Percentiles rank a stretch among this genome's conserved stretches.
These are phyloP conservation scores for Anaeromyces robustus DNA, from an alignment of 192 early-diverging fungal genomes.

Conservation along the genomic window DNA sequence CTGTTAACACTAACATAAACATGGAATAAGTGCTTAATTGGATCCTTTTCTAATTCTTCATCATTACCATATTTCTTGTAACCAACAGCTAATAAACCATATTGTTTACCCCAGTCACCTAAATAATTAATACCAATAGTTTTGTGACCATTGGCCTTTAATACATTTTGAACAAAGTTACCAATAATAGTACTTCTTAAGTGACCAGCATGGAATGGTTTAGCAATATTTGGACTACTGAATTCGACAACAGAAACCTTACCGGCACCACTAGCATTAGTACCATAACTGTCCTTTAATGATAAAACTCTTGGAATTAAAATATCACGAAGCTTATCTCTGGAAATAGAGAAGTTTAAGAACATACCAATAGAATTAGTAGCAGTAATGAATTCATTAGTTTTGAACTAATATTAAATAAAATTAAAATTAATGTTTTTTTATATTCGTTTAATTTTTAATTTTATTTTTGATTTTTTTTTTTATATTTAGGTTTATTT, in stretches of 20 bases:
- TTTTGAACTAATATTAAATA: conserved; percentile 22
- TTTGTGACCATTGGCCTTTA: conserved; percentile 77
- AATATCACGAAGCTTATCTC: conserved; percentile 25
- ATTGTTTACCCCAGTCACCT: conserved; percentile 99
- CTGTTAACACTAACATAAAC: conserved; percentile 81
- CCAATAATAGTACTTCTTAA: conserved; percentile 96
- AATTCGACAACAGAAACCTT: conserved; percentile 84
- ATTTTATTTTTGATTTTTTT: too few species aligned
- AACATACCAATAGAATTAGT: conserved; percentile 47
- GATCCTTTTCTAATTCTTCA: conserved; percentile 56
- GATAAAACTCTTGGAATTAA: conserved; percentile 36
- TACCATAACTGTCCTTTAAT: conserved; percentile 38
- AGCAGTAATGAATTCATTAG: conserved; percentile 31
- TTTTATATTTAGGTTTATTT: too few species aligned
- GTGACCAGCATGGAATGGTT: conserved; percentile 96
- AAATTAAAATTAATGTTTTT: background rate
- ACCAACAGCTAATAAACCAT: conserved; percentile 85
- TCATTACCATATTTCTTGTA: conserved; percentile 68
- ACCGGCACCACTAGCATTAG: conserved; percentile 42
- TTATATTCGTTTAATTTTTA: too few species aligned
- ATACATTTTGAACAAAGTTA: conserved; percentile 69
- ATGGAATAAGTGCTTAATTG: conserved; percentile 82
- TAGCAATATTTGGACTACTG: conserved; percentile 94
- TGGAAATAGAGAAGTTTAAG: conserved; percentile 58
- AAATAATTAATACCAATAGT: conserved; percentile 91